Percentiles rank a stretch among this genome's conserved stretches.
These are phyloP conservation scores for Nepenthes mirabilis DNA, from an alignment of 148 eudicot genomes.

Conservation along the genomic window DNA sequence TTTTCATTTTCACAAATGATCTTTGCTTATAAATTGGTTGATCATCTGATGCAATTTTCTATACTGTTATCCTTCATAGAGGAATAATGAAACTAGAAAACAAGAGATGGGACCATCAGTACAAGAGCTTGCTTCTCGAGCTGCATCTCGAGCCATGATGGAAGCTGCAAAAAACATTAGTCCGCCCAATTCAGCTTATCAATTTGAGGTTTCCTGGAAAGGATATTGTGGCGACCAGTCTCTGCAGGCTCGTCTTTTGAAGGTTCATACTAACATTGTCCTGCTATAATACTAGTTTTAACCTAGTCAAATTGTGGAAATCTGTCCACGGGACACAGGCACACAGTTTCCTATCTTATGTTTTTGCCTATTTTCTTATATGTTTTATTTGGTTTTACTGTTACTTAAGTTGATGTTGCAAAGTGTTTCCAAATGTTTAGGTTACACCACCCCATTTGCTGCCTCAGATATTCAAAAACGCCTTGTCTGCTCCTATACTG, in stretches of 20 bases:
- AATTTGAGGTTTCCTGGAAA: constrained; percentile 85
- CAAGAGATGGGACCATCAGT: constrained; percentile 51
- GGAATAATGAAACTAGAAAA: constrained; percentile 1
- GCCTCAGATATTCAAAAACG: constrained; percentile 75
- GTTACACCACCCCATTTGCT: constrained; percentile 58
- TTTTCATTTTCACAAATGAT: too few species aligned
- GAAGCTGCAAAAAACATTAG: constrained; percentile 76
- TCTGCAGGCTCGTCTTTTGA: constrained; percentile 64
- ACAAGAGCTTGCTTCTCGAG: constrained; percentile 84
- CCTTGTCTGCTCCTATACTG: constrained; percentile 68
- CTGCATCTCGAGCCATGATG: constrained; percentile 65
- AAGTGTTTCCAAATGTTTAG: constrained; percentile 25
- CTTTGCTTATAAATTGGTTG: too few species aligned
- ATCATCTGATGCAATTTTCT: too few species aligned
- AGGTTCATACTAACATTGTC: constrained; percentile 27
- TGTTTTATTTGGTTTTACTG: constrained; percentile 1
- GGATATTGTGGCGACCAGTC: constrained; percentile 67
- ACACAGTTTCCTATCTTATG: neutral
- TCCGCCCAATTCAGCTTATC: constrained; percentile 82
- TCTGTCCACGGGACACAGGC: neutral
- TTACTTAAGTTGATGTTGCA: constrained; percentile 1
- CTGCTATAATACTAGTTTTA: neutral
- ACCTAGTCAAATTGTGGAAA: neutral
- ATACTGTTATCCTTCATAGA: too few species aligned
- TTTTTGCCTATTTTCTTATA: neutral